phyloP scores from a whole-genome alignment of 768 basidiomycete species.

The Mycena alexandri region DNA sequence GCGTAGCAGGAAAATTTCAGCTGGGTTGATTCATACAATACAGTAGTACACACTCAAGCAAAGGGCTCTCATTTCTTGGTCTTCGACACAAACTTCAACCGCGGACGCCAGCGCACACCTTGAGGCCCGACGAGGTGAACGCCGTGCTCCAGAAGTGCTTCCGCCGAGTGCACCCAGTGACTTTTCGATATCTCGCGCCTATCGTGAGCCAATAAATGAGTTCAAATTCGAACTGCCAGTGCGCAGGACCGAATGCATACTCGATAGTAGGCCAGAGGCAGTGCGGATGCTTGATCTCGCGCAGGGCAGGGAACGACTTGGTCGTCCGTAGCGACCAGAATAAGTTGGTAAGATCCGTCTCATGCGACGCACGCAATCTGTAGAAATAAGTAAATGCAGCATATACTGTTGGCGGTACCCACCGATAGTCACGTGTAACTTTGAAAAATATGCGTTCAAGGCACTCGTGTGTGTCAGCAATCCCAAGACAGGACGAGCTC shows the following conservation, averaged over 20 bases:
- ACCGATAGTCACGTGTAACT: neutral
- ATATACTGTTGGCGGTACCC: too few species aligned
- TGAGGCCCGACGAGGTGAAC: neutral
- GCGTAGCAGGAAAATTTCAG: too few species aligned
- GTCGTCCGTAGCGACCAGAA: neutral
- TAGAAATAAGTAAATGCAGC: neutral
- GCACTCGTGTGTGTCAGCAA: neutral
- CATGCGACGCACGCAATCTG: neutral
- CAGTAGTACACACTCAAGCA: too few species aligned
- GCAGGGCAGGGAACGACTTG: conserved; percentile 12
- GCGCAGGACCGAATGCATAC: neutral
- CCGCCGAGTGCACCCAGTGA: conserved; percentile 4
- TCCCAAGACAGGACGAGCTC: neutral
- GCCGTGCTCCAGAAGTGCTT: neutral
- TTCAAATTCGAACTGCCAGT: too few species aligned
- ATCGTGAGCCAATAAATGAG: neutral
- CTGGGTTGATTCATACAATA: too few species aligned
- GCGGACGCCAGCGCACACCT: neutral
- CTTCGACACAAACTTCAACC: neutral
- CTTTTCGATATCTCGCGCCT: neutral
- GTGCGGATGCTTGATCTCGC: conserved; percentile 4
- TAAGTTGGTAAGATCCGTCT: neutral
- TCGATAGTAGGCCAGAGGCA: conserved; percentile 4
- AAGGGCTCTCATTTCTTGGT: neutral
- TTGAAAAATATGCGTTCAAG: conserved; percentile 2